Conservation (phyloP, 2,329 filamentous ascomycete genomes). For the Ophiostoma novo-ulmi region DNA sequence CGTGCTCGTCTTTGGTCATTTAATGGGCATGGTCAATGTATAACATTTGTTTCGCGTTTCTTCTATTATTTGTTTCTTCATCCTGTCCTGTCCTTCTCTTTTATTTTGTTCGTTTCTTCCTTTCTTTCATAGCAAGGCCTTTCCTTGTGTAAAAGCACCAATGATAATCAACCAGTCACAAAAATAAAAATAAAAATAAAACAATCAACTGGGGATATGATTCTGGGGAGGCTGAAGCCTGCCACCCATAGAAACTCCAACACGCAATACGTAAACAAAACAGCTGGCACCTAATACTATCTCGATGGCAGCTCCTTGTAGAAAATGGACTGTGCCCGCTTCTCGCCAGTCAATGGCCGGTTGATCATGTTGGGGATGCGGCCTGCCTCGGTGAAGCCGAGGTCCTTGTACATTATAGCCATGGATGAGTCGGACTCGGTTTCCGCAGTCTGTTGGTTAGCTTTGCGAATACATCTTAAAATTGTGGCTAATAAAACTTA, state of each 20-base stretch:
- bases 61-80: neutral
- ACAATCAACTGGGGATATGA: conserved; percentile 1
- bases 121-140: neutral
- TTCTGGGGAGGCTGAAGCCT: neutral
- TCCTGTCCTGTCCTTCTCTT: neutral
- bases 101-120: neutral
- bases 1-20: no score
- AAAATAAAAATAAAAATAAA: neutral
- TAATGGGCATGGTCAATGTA: neutral
- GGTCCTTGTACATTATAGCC: conserved; percentile 45
- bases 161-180: neutral
- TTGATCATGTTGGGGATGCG: conserved; percentile 51
- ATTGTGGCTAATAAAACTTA: conserved; percentile 35
- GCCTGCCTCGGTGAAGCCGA: conserved; percentile 55
- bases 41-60: neutral
- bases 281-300: neutral
- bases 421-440: conserved; percentile 50
- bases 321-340: conserved; percentile 51
- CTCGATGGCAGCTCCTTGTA: conserved; percentile 49
- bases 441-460: conserved; percentile 29
- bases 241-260: neutral
- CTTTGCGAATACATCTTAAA: neutral
- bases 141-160: neutral
- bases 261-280: neutral
- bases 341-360: conserved; percentile 42